phyloP scores from a whole-genome alignment of 1,284 basidiomycete genomes.

The Retiboletus fuscus region DNA sequence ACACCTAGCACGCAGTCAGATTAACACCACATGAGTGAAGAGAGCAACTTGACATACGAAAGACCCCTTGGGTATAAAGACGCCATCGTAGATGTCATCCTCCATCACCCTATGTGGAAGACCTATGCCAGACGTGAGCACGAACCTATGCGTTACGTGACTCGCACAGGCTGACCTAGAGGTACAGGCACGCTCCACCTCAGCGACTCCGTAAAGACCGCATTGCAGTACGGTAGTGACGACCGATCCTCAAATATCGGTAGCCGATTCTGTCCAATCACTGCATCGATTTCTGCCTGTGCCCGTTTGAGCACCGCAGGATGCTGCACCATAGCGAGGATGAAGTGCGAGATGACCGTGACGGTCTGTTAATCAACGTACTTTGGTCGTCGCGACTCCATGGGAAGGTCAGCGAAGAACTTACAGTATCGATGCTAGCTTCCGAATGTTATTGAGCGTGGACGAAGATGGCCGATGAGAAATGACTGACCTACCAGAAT shows the following conservation, averaged over 20 bases:
- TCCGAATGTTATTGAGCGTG: constrained; percentile 4
- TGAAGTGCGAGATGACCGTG: constrained; percentile 62
- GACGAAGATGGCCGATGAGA: background rate
- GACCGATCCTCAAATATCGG: constrained; percentile 64
- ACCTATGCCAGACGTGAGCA: constrained; percentile 37
- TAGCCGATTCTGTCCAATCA: constrained; percentile 61
- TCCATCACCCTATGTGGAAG: constrained; percentile 63
- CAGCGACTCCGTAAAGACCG: constrained; percentile 59
- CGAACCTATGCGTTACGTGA: background rate
- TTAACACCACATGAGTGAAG: constrained; percentile 10
- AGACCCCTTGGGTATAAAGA: constrained; percentile 60
- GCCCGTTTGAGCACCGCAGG: too few relatives aligned
- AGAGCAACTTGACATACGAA: constrained; percentile 46
- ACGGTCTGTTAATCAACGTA: constrained; percentile 53
- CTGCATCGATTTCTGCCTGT: constrained; percentile 67
- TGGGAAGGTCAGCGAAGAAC: constrained; percentile 29
- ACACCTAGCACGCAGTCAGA: constrained; percentile 31
- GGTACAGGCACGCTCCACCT: constrained; percentile 67
- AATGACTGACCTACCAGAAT: constrained; percentile 52
- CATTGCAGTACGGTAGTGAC: constrained; percentile 62
- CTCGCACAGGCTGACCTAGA: constrained; percentile 53
- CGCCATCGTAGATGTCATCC: constrained; percentile 61
- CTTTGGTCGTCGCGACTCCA: constrained; percentile 6
- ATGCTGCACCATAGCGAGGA: constrained; percentile 72
- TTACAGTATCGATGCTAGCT: constrained; percentile 70